phyloP scores from a whole-genome alignment of 2,329 filamentous ascomycete genomes.

The Pseudopyricularia cyperi region DNA sequence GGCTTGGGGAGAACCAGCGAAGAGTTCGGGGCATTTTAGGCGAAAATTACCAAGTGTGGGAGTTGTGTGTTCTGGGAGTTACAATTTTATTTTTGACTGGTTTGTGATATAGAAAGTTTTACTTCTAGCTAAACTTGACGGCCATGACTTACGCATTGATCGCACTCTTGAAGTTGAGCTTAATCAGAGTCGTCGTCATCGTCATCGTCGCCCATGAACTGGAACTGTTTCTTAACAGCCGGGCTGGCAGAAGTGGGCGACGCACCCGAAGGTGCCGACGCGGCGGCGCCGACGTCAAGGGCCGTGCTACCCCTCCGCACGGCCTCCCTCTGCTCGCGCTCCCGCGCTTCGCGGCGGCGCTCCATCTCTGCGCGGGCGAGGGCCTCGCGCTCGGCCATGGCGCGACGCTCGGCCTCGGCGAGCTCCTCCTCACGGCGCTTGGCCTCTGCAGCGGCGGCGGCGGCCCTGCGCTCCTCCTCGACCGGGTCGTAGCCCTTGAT shows the following conservation, averaged over 20 bases:
- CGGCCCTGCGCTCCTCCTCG: slow-evolving; percentile 36
- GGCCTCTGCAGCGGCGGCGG: slow-evolving; percentile 28
- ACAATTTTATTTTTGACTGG: background rate
- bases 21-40: background rate
- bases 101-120: background rate
- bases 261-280: slow-evolving; percentile 7
- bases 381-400: slow-evolving; percentile 30
- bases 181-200: slow-evolving; percentile 24
- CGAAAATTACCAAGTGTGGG: too few relatives aligned
- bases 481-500: slow-evolving; percentile 46
- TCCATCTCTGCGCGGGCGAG: slow-evolving; percentile 33
- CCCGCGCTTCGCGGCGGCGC: slow-evolving; percentile 28
- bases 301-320: slow-evolving; percentile 12
- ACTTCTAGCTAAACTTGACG: background rate
- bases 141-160: too few relatives aligned
- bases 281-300: slow-evolving; percentile 1
- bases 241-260: background rate
- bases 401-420: slow-evolving; percentile 19
- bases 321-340: slow-evolving; percentile 27
- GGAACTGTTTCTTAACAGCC: slow-evolving; percentile 35
- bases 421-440: slow-evolving; percentile 38
- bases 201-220: slow-evolving; percentile 38
- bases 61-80: too few relatives aligned
- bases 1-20: background rate
- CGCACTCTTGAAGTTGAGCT: too few relatives aligned